phyloP scores from a whole-genome alignment of 169 alveolate species.

The Eimeria sp. region DNA sequence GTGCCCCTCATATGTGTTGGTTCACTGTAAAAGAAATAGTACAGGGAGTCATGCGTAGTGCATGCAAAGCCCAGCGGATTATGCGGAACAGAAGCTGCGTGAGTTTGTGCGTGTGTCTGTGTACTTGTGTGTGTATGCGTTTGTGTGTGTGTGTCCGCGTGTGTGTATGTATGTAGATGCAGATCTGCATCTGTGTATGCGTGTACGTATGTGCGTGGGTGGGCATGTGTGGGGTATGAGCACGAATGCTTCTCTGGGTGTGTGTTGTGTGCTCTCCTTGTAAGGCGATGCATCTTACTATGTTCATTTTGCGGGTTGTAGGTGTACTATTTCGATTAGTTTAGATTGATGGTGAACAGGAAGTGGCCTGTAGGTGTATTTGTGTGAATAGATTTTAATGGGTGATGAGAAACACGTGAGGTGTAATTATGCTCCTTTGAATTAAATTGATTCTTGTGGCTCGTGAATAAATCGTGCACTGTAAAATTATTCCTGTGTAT shows the following conservation, averaged over 20 bases:
- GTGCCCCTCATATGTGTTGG: not conserved
- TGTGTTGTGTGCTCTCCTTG: not conserved
- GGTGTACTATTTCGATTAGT: no score
- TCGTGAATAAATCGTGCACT: no score
- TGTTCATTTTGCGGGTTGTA: no score
- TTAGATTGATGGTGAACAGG: no score
- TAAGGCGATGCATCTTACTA: no score
- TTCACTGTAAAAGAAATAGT: not conserved
- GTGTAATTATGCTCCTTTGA: not conserved
- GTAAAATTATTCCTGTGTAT: not conserved
- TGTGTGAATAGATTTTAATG: not conserved
- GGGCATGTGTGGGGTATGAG: not conserved
- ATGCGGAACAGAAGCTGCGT: not conserved
- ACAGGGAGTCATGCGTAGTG: not conserved
- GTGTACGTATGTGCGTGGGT: not conserved
- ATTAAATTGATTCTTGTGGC: no score
- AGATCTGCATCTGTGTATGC: not conserved
- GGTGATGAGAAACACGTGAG: no score
- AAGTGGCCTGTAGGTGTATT: not conserved
- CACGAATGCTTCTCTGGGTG: not conserved
- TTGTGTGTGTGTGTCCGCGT: not conserved
- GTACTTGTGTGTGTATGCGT: not conserved
- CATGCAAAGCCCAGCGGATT: not conserved
- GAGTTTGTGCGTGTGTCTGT: not conserved
- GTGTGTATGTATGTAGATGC: not conserved